These are phyloP conservation scores for Imleria badia DNA, from an alignment of 768 basidiomycete species.

Conservation along the genomic window DNA sequence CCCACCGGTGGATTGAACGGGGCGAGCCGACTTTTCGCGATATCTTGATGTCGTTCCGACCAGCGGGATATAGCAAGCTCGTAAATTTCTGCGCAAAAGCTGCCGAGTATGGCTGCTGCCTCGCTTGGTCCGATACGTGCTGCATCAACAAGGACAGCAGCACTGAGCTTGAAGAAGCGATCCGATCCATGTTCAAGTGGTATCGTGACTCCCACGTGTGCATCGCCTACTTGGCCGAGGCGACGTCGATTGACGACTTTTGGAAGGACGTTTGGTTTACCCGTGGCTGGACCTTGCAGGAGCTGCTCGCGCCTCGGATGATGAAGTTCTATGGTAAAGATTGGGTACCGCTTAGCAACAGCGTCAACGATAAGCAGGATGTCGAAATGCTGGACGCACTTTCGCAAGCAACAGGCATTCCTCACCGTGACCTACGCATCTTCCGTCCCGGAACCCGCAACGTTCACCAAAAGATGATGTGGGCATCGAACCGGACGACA, in stretches of 20 bases:
- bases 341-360: slow-evolving; percentile 25
- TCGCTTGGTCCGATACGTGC: slow-evolving; percentile 38
- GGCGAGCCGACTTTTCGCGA: slow-evolving; percentile 32
- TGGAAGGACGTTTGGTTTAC: slow-evolving; percentile 31
- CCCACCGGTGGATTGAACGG: slow-evolving; percentile 31
- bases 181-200: slow-evolving; percentile 37
- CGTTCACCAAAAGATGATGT: slow-evolving; percentile 32
- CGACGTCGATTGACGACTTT: slow-evolving; percentile 29
- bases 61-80: slow-evolving; percentile 28
- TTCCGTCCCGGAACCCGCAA: slow-evolving; percentile 26
- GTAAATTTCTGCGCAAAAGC: slow-evolving; percentile 27
- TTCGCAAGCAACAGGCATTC: slow-evolving; percentile 28
- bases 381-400: slow-evolving; percentile 20
- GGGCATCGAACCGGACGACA: slow-evolving; percentile 35
- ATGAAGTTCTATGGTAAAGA: slow-evolving; percentile 34
- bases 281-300: slow-evolving; percentile 33
- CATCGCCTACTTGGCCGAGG: slow-evolving; percentile 33
- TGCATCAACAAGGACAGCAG: slow-evolving; percentile 37
- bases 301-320: slow-evolving; percentile 26
- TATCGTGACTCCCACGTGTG: slow-evolving; percentile 29
- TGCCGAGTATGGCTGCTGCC: slow-evolving; percentile 24
- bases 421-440: slow-evolving; percentile 21
- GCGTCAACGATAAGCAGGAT: slow-evolving; percentile 30
- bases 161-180: slow-evolving; percentile 34
- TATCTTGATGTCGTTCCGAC: slow-evolving; percentile 28